Evolutionary conservation across 257 asterid genomes (phyloP).

Genomic region (Ajuga chamaepitys): DNA sequence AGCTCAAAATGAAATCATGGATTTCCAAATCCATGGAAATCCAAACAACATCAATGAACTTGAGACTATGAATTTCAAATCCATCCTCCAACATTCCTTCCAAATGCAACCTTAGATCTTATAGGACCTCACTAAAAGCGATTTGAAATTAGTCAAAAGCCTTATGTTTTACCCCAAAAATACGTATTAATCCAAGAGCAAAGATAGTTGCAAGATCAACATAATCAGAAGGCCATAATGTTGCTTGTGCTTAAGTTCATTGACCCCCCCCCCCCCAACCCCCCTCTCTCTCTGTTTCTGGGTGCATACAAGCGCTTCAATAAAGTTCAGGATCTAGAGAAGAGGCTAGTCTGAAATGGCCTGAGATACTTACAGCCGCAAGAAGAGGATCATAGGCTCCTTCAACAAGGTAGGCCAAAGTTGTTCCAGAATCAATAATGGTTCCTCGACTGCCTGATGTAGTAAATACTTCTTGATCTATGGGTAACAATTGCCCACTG

Average conservation of each 20-base stretch:
- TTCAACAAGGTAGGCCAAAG: slow-evolving; percentile 71
- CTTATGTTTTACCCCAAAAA: background rate
- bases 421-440: slow-evolving; percentile 86
- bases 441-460: slow-evolving; percentile 71
- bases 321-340: slow-evolving; percentile 1
- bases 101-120: no score
- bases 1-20: no score
- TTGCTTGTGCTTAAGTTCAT: background rate
- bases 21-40: no score
- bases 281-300: background rate
- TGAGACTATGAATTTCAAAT: no score
- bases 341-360: slow-evolving; percentile 1
- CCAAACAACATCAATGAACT: no score
- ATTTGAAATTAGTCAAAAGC: background rate
- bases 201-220: background rate
- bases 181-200: background rate
- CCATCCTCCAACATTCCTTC: no score
- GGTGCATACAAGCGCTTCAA: background rate
- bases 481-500: slow-evolving; percentile 60
- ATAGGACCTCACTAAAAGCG: background rate
- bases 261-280: no score
- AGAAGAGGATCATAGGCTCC: slow-evolving; percentile 84
- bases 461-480: slow-evolving; percentile 66
- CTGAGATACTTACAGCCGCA: slow-evolving; percentile 53
- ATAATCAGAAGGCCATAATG: background rate